Conservation (phyloP, 352 stramenopile genomes). For the Phytophthora pluvialis region DNA sequence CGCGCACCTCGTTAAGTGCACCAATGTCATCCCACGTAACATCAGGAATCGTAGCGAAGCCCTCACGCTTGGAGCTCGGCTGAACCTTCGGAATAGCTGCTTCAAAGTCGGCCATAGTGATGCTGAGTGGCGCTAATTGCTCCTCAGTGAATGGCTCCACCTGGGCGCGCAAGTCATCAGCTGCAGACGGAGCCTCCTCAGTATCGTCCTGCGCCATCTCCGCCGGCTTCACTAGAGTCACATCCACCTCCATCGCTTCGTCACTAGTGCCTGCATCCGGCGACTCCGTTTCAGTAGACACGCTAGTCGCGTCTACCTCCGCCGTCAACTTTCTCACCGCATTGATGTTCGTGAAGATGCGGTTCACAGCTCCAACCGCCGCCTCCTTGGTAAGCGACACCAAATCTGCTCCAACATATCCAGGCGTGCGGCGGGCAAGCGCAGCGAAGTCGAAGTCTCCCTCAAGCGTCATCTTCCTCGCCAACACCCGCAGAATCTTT, state of each 20-base stretch:
- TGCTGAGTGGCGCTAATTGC: constrained; percentile 92
- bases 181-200: constrained; percentile 37
- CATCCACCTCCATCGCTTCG: constrained; percentile 30
- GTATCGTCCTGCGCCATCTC: constrained; percentile 19
- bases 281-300: constrained; percentile 17
- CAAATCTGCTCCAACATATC: constrained; percentile 98
- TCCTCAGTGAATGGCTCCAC: constrained; percentile 87
- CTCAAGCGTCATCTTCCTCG: constrained; percentile 93
- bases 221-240: constrained; percentile 9
- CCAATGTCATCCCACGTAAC: constrained; percentile 99
- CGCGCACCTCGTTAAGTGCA: constrained; percentile 90
- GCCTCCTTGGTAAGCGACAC: constrained; percentile 98
- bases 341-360: constrained; percentile 95
- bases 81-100: constrained; percentile 96
- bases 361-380: constrained; percentile 97
- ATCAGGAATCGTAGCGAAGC: constrained; percentile 98
- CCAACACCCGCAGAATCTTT: constrained; percentile 96
- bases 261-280: constrained; percentile 25
- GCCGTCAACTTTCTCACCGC: constrained; percentile 15
- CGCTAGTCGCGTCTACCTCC: constrained; percentile 15
- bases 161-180: constrained; percentile 71
- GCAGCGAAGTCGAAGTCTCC: constrained; percentile 95
- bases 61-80: constrained; percentile 98
- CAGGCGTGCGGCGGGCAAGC: constrained; percentile 94
- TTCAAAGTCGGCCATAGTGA: constrained; percentile 98